These are phyloP conservation scores for Talaromyces sp. DNA, from an alignment of 2,329 filamentous ascomycete species.

Conservation along the genomic window DNA sequence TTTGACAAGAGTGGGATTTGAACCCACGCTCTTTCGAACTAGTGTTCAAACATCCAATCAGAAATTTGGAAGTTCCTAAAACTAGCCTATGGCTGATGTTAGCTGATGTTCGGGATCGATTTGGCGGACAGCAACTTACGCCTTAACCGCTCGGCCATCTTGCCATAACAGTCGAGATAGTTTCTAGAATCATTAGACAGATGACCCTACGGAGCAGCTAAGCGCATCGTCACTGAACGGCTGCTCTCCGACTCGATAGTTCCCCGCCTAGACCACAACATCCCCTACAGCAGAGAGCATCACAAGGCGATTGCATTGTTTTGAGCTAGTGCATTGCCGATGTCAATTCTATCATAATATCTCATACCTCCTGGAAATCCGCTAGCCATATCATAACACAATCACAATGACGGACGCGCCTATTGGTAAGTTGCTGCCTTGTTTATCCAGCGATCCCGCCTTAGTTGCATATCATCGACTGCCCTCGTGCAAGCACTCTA, in stretches of 20 bases:
- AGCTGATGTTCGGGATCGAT: background rate
- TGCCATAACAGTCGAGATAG: background rate
- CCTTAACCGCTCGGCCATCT: constrained; percentile 1
- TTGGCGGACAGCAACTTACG: background rate
- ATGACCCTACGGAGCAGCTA: constrained; percentile 11
- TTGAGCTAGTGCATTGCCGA: background rate
- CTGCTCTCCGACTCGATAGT: constrained; percentile 12
- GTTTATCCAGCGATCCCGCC: constrained; percentile 17
- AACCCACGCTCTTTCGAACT: background rate
- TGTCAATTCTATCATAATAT: background rate
- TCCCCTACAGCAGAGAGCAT: background rate
- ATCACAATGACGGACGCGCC: constrained; percentile 49
- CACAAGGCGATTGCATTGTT: constrained; percentile 1
- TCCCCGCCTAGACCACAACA: constrained; percentile 4
- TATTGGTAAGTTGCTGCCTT: constrained; percentile 42
- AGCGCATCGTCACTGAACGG: constrained; percentile 20
- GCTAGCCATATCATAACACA: background rate
- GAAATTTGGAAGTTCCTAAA: background rate
- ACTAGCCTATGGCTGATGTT: background rate
- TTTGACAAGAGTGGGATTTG: background rate
- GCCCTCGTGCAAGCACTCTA: constrained; percentile 14
- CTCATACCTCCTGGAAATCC: background rate
- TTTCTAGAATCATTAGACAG: background rate
- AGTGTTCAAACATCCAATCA: background rate
- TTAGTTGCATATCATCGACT: constrained; percentile 24